These are phyloP conservation scores for Thymus mandschuricus DNA, from an alignment of 257 asterid genomes.

Conservation along the genomic window DNA sequence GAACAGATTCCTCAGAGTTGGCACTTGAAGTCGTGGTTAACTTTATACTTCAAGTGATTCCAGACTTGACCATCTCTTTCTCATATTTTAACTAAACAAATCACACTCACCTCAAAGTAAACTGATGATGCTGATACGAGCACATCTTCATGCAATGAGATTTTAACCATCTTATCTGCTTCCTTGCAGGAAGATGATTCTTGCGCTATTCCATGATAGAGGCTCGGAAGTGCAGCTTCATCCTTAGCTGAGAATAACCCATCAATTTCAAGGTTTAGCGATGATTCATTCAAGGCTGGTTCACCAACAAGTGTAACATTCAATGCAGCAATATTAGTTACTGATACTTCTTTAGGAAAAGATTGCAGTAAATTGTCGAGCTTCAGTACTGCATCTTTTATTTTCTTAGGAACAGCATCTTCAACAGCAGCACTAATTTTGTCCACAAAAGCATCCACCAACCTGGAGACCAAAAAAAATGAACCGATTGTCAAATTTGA, in stretches of 20 bases:
- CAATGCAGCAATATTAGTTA: constrained; percentile 59
- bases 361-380: constrained; percentile 69
- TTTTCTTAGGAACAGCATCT: constrained; percentile 64
- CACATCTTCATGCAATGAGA: constrained; percentile 77
- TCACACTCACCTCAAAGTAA: constrained; percentile 69
- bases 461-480: constrained; percentile 44
- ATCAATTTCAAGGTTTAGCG: constrained; percentile 62
- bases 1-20: background rate
- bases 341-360: constrained; percentile 74
- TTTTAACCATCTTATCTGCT: constrained; percentile 64
- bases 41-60: background rate
- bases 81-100: background rate
- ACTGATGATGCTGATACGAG: constrained; percentile 72
- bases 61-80: constrained; percentile 2
- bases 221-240: constrained; percentile 37
- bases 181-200: constrained; percentile 43
- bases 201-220: constrained; percentile 33
- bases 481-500: background rate
- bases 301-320: constrained; percentile 73
- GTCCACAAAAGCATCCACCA: constrained; percentile 74
- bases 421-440: constrained; percentile 73
- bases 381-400: constrained; percentile 52
- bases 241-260: constrained; percentile 65
- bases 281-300: constrained; percentile 58
- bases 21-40: background rate